phyloP scores from a whole-genome alignment of 192 early-diverging fungal genomes.

The Rhizophagus clarus region DNA sequence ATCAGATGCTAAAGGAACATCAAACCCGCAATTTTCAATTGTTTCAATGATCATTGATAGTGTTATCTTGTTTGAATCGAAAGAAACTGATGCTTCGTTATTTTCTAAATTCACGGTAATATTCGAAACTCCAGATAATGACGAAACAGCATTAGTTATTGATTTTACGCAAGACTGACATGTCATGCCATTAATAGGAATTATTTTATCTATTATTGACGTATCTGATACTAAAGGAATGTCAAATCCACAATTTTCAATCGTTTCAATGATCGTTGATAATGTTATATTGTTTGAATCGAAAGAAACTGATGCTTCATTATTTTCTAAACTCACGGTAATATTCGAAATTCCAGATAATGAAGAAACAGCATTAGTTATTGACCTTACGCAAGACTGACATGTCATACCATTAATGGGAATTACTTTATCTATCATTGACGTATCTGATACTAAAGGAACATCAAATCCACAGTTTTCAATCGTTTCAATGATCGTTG shows the following conservation, averaged over 20 bases:
- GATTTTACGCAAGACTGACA: conserved; percentile 27
- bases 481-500: conserved; percentile 49
- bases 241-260: conserved; percentile 76
- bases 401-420: conserved; percentile 11
- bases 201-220: not conserved
- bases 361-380: not conserved
- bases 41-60: conserved; percentile 40
- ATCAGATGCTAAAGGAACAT: conserved; percentile 40
- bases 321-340: conserved; percentile 37
- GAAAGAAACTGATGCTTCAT: conserved; percentile 37
- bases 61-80: conserved; percentile 12
- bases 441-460: conserved; percentile 26
- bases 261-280: conserved; percentile 43
- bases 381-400: conserved; percentile 30
- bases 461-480: conserved; percentile 76
- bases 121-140: not conserved
- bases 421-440: not conserved
- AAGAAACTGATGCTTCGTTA: conserved; percentile 38
- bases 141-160: conserved; percentile 8
- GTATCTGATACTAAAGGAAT: conserved; percentile 33
- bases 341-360: not conserved
- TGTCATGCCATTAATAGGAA: conserved; percentile 12
- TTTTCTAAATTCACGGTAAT: conserved; percentile 35
- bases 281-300: conserved; percentile 15
- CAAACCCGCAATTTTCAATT: conserved; percentile 75